A percentile compares a stretch with the other conserved stretches of the same genome.
Evolutionary conservation across 129 eudicot genomes (phyloP).

Genomic region (Dittrichia graveolens): DNA sequence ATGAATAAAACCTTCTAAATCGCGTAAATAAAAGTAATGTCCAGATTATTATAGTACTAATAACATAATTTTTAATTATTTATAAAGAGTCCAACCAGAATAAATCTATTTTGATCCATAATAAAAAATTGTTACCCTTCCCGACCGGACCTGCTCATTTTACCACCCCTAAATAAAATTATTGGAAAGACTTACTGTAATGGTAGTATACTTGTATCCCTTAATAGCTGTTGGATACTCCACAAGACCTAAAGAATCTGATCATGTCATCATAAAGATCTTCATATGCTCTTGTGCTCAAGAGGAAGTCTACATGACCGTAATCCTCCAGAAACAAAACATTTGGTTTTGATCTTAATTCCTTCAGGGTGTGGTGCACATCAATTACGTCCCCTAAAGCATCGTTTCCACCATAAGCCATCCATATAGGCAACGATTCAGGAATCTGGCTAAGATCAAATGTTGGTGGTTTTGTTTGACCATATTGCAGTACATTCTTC

Average conservation of each 20-base stretch:
- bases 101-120: neutral
- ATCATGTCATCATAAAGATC: slow-evolving; percentile 78
- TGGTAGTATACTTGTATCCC: slow-evolving; percentile 6
- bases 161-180: neutral
- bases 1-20: too few relatives aligned
- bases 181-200: neutral
- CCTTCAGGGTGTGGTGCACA: slow-evolving; percentile 72
- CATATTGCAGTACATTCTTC: slow-evolving; percentile 66
- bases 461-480: slow-evolving; percentile 57
- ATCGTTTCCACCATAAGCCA: slow-evolving; percentile 92
- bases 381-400: slow-evolving; percentile 81
- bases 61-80: too few relatives aligned
- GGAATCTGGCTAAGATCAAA: slow-evolving; percentile 83
- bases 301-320: slow-evolving; percentile 86
- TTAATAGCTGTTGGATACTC: slow-evolving; percentile 43
- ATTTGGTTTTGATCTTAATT: slow-evolving; percentile 59
- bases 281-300: slow-evolving; percentile 59
- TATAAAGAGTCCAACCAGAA: too few relatives aligned
- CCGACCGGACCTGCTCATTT: neutral
- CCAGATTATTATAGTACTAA: too few relatives aligned
- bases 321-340: slow-evolving; percentile 77
- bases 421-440: slow-evolving; percentile 83
- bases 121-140: neutral
- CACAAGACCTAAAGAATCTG: slow-evolving; percentile 59
- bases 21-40: too few relatives aligned